Evolutionary conservation across 495 filamentous ascomycete genomes (phyloP), one percentile per base, ranked within the genome.

Genomic region (Platismatia glauca): DNA sequence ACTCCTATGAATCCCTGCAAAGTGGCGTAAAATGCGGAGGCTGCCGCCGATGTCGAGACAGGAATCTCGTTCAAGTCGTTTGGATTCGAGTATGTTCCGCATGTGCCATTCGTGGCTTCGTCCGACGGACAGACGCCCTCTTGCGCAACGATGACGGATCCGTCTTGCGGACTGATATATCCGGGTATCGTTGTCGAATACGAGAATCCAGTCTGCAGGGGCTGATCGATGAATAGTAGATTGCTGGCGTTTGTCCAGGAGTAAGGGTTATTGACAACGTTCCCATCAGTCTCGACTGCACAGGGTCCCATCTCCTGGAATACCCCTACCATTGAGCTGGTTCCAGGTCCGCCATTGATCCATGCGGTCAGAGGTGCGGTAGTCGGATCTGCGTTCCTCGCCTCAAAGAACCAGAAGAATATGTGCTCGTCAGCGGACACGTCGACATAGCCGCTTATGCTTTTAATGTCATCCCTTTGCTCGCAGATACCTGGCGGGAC

Each of bases 261-360:
- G 63, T 77, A 75, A 7, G 73, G 73, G 50, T 81, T 82, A 56
- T 77, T 63, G 1, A 70, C 69, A 4, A 81, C 82, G 64, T 83
- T 82, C 31, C 74, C 78, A 53, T 80, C 74, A 9, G 73, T 73
- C 59, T 82, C 79, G 37, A 82, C 74, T n/a, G 73, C 69, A 65
- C 85, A 88, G 4, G 85, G 85, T 0, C 84, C 85, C 67, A 83
- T 82, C 67, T 87, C 84, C 63, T 83, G 73, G 66, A 89, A 79
- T 12, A 87, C 71, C 18, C 84, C 85, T 61, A 85, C 82, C 78
- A 86, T 81, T 1, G 77, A 80, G 4, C 77, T 80, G 48, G 76
- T 80, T 20, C 84, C 84, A 0, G 84, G 83, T 0, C 84, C 85
- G 65, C 77, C 72, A 63, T 82, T 80, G 72, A 78, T 82, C 80